These are phyloP conservation scores for Penicillium sp. DNA, from an alignment of 2,329 filamentous ascomycete species.

Conservation along the genomic window DNA sequence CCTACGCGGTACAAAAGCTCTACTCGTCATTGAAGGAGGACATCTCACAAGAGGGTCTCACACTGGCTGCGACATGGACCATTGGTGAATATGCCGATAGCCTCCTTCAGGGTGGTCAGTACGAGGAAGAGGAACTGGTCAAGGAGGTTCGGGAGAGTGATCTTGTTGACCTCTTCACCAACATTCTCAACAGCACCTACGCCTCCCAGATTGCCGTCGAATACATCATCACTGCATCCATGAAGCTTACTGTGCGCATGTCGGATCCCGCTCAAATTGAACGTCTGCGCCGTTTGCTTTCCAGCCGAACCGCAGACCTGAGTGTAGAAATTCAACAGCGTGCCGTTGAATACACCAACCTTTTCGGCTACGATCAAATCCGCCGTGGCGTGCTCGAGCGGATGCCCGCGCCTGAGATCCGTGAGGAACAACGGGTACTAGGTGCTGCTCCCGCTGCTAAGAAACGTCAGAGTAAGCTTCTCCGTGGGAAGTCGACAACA, in stretches of 20 bases:
- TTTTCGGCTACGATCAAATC: conserved; percentile 88
- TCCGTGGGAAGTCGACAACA: conserved; percentile 74
- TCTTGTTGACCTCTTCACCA: conserved; percentile 86
- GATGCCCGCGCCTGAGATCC: conserved; percentile 96
- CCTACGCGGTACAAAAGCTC: conserved; percentile 93
- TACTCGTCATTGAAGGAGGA: conserved; percentile 90
- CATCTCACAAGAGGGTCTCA: conserved; percentile 95
- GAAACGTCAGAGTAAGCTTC: conserved; percentile 61
- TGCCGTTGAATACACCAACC: conserved; percentile 89
- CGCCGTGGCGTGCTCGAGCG: conserved; percentile 89
- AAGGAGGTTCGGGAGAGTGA: conserved; percentile 81
- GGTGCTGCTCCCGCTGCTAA: conserved; percentile 73
- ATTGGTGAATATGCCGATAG: conserved; percentile 96
- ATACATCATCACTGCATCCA: conserved; percentile 91
- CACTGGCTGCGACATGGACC: conserved; percentile 91
- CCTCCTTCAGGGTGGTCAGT: conserved; percentile 82
- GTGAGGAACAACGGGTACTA: conserved; percentile 88
- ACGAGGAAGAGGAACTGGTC: conserved; percentile 90
- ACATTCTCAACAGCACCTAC: conserved; percentile 92
- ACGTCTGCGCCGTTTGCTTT: conserved; percentile 74
- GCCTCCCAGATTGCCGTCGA: conserved; percentile 87
- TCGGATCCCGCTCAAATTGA: conserved; percentile 82
- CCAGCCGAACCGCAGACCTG: conserved; percentile 77
- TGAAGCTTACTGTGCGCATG: conserved; percentile 91
- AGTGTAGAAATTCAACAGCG: conserved; percentile 96